Evolutionary conservation across 805 yeast genomes (phyloP), one percentile per base, ranked within the genome.

Genomic region (Yarrowia sp.): DNA sequence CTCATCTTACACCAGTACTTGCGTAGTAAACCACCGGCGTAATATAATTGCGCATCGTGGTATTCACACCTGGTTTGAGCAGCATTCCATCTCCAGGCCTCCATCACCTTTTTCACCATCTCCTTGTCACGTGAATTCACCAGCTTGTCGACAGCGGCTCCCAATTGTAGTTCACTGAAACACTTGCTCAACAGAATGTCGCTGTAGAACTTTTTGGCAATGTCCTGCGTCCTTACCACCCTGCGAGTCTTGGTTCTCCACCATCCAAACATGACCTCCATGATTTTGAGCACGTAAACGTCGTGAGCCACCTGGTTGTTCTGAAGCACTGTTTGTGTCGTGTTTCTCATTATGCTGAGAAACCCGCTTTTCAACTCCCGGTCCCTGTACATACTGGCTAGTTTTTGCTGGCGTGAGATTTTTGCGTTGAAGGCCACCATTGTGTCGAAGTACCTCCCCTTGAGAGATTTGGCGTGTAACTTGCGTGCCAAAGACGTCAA

Each of bases 11-110:
- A 28, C 61, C 61, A 55, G 18, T 39, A 31, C 38, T 41, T 55
- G 15, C 5, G n/a, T 17, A 38, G 11, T 13, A 28, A 11, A 31
- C n/a, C 13, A 4, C 8, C 15, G 10, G 31, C 3, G 9, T 22
- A 39, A 13, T 41, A 15, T 1, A 14, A 18, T 17, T 11, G n/a
- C 5, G 47, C 61, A 28, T 55, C 38, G 33, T 31, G 28, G 38
- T 10, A 55, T 2, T 39, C 61, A 8, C 15, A 38, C 6, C 22
- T 11, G 13, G 61, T 28, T 31, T 41, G 43, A 14, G 61, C 61
- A 15, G 61, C 61, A 15, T 55, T 55, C 61, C 61, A 55, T 14
- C 61, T 55, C 61, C 61, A 55, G 10, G 47, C 47, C 4, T 39
- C 47, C 17, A 17, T 15, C 2, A 55, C 38, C 8, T 41, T 55